Percentiles rank a stretch among this genome's conserved stretches.
Evolutionary conservation across 177 flowering plant genomes (phyloP).

Genomic region (Vitis hybrid): DNA sequence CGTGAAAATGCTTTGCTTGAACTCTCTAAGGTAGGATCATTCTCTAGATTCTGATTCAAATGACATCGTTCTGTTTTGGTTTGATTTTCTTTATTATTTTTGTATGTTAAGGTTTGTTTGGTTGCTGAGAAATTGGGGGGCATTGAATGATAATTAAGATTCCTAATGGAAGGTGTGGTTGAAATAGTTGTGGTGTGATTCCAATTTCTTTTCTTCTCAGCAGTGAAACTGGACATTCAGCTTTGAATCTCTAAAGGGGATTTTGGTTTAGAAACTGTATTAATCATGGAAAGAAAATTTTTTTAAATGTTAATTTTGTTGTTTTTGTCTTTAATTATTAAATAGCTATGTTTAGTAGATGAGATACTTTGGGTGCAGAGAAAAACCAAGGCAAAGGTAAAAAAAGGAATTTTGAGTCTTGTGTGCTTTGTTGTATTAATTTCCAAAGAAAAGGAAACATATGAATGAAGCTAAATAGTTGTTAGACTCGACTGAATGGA

Average conservation of each 20-base stretch:
- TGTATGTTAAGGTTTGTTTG: neutral
- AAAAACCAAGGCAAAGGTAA: neutral
- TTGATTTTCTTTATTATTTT: neutral
- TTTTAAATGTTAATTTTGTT: neutral
- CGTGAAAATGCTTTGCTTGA: constrained; percentile 85
- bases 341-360: neutral
- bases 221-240: too few species aligned
- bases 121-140: too few species aligned
- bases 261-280: neutral
- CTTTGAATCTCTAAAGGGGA: neutral
- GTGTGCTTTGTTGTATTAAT: neutral
- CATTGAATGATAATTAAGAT: too few species aligned
- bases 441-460: neutral
- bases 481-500: neutral
- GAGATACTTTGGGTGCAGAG: neutral
- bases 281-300: neutral
- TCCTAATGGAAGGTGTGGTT: too few species aligned
- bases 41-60: too few species aligned
- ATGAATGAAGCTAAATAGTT: neutral
- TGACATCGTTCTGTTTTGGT: neutral
- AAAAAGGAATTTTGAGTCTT: neutral
- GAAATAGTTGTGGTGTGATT: too few species aligned
- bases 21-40: constrained; percentile 64
- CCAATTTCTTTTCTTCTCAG: too few species aligned
- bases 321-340: neutral